Evolutionary conservation across 768 basidiomycete species (phyloP), one percentile per base, ranked within the genome.

Genomic region (Tulasnella sp.): DNA sequence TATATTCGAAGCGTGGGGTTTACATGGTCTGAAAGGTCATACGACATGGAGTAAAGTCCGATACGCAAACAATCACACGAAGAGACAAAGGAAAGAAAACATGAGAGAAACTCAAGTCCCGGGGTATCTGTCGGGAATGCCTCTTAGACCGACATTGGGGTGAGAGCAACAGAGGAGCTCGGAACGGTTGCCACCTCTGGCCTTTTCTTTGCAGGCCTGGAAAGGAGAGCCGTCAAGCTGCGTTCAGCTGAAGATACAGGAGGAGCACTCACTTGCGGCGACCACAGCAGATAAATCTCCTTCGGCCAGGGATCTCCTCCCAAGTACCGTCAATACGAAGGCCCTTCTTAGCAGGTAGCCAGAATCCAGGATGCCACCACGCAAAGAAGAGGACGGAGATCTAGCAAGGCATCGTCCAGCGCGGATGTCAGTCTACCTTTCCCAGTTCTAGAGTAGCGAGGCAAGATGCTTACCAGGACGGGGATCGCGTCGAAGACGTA

Each of bases 401-500:
- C 75, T 77, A 69, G 11, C n/a, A n/a, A n/a, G n/a, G n/a, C n/a
- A n/a, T n/a, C n/a, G n/a, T n/a, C n/a, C n/a, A n/a, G n/a, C n/a
- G n/a, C n/a, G n/a, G n/a, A n/a, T n/a, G n/a, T n/a, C n/a, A n/a
- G n/a, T n/a, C n/a, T n/a, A n/a, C n/a, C n/a, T n/a, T n/a, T n/a
- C n/a, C n/a, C n/a, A n/a, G n/a, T n/a, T n/a, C n/a, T n/a, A n/a
- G n/a, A n/a, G n/a, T n/a, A n/a, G n/a, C n/a, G n/a, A n/a, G n/a
- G n/a, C n/a, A n/a, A n/a, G n/a, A n/a, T n/a, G n/a, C n/a, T n/a
- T n/a, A 82, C 81, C 41, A 80, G n/a, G 64, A 82, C 73, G 7
- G 75, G 81, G n/a, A 80, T 28, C 16, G 81, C 42, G 42, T 82
- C 81, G 31, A 81, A 80, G 22, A 77, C 81, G 44, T 80, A 82